Percentiles rank a stretch among this genome's conserved stretches.
Conservation (phyloP, 2,329 filamentous ascomycete genomes). For the Aphanoascus verrucosus region DNA sequence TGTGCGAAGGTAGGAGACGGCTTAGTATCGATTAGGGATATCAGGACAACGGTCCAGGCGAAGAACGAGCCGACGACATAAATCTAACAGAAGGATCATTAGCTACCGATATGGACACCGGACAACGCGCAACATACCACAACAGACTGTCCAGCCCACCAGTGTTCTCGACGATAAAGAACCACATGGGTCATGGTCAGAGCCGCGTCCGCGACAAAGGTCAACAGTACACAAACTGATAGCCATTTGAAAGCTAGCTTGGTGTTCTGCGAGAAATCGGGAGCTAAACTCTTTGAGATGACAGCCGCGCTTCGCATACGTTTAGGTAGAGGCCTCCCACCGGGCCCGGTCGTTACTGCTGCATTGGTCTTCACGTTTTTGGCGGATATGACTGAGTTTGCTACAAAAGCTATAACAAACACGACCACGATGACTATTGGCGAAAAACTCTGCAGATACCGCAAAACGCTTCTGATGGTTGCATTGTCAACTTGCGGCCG, state of each 20-base stretch:
- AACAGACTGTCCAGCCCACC: constrained; percentile 73
- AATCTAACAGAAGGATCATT: constrained; percentile 46
- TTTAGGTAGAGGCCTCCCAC: constrained; percentile 75
- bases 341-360: constrained; percentile 57
- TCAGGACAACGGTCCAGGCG: constrained; percentile 73
- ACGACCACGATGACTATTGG: constrained; percentile 54
- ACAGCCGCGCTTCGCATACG: constrained; percentile 42
- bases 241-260: constrained; percentile 68
- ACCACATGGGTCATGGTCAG: constrained; percentile 67
- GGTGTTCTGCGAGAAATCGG: constrained; percentile 53
- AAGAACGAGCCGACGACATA: constrained; percentile 78
- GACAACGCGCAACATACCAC: constrained; percentile 48
- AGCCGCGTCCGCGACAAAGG: constrained; percentile 63
- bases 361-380: constrained; percentile 38
- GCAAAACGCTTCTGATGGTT: constrained; percentile 36
- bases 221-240: constrained; percentile 57
- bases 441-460: constrained; percentile 47
- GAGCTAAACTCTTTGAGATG: constrained; percentile 38
- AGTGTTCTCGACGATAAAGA: constrained; percentile 51
- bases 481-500: constrained; percentile 23
- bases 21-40: constrained; percentile 74
- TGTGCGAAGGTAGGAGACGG: constrained; percentile 73
- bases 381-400: constrained; percentile 48
- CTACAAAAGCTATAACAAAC: constrained; percentile 53
- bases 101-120: constrained; percentile 2